Evolutionary conservation across 2,329 filamentous ascomycete genomes (phyloP).

Genomic region (Colletotrichum sp.): DNA sequence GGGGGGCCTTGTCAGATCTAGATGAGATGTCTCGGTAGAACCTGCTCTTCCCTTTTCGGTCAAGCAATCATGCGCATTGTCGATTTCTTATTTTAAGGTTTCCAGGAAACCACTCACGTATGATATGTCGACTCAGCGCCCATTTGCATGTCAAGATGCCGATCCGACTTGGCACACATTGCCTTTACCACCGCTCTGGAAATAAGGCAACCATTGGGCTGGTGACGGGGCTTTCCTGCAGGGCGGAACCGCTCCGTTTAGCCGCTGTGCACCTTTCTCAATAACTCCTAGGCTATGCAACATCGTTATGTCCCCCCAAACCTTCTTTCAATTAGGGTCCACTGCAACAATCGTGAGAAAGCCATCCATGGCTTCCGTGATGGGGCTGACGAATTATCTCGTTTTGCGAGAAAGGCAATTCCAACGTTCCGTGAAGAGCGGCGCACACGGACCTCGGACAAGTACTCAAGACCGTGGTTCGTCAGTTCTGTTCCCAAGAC

Average conservation of each 20-base stretch:
- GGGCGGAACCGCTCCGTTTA: background rate
- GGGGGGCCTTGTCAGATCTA: conserved; percentile 13
- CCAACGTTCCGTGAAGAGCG: background rate
- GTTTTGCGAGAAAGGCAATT: background rate
- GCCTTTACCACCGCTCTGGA: background rate
- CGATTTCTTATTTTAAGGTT: conserved; percentile 9
- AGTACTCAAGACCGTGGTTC: background rate
- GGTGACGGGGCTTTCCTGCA: background rate
- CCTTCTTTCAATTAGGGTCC: background rate
- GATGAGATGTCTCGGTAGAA: conserved; percentile 14
- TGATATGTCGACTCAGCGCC: conserved; percentile 14
- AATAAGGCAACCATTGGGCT: background rate
- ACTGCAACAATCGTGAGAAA: background rate
- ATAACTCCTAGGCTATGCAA: background rate
- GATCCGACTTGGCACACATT: background rate
- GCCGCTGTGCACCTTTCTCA: background rate
- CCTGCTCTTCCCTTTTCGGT: background rate
- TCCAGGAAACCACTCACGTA: conserved; percentile 11
- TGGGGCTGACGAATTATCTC: background rate
- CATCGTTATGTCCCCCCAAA: background rate
- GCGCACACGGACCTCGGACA: background rate
- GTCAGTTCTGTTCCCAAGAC: background rate
- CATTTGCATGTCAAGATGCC: background rate
- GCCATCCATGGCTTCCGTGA: background rate
- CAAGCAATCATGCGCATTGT: conserved; percentile 10